Base-by-base conservation (phyloP, 1,284 basidiomycete species). In the Ustilago loliicola region DNA sequence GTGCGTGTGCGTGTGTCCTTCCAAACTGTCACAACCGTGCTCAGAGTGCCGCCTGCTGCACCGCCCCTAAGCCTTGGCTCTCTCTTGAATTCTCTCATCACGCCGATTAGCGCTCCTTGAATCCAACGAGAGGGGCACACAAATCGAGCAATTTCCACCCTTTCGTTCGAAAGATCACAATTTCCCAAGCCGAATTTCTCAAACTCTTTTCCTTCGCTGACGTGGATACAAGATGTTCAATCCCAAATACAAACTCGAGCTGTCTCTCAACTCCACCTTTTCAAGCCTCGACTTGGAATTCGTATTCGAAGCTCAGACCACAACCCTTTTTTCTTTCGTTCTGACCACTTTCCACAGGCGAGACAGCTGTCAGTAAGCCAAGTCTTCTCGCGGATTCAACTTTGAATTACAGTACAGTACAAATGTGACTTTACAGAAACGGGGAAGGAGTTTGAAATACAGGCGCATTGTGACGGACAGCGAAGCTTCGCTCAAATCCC, bases 161-260 rank as follows among this genome's bases (percentile, higher is more conserved):
- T 27, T 55, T 52, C 32, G 48, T 55, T 52, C 32, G 48, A 55
- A 48, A 47, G n/a, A n/a, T n/a, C n/a, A n/a, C n/a, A n/a, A n/a
- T n/a, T n/a, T n/a, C 25, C 34, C 15, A 42, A 51, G 23, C 23
- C 19, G 32, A 29, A 54, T 15, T 32, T n/a, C n/a, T n/a, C n/a
- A n/a, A n/a, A n/a, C n/a, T n/a, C n/a, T n/a, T n/a, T n/a, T 55
- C 17, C 13, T 42, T 21, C 13, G 23, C 23, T 56, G 42, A 50
- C 52, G n/a, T 50, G 42, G 29, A 48, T 42, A 50, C 30, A 58
- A n/a, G 59, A 67, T 67, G 66, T 67, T 67, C 47, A 67, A 34
- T 48, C 45, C 36, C 17, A 5, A 21, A 25, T 42, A 36, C 40
- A 55, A 51, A 30, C 23, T 57, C 23, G 36, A 38, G 36, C 36